These are phyloP conservation scores for Pestalotiopsis fici DNA, from an alignment of 2,329 filamentous ascomycete genomes.

Conservation along the genomic window DNA sequence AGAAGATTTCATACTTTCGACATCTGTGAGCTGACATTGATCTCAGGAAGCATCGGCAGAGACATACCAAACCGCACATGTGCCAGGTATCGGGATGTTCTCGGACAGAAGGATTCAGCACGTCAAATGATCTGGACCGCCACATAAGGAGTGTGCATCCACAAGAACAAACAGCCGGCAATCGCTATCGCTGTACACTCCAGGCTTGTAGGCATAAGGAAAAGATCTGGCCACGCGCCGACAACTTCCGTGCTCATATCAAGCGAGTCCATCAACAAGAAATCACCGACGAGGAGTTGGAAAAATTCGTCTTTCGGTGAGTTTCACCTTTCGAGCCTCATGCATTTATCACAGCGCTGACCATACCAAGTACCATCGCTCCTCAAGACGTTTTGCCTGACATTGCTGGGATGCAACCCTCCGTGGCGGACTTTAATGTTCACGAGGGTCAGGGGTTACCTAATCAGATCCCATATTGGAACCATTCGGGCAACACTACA, in stretches of 20 bases:
- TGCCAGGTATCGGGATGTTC: conserved; percentile 62
- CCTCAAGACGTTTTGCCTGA: conserved; percentile 13
- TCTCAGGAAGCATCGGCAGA: conserved; percentile 71
- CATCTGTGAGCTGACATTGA: background rate
- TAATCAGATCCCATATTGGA: background rate
- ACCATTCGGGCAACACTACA: background rate
- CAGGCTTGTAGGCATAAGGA: conserved; percentile 55
- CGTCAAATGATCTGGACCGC: conserved; percentile 77
- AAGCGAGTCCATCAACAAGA: conserved; percentile 60
- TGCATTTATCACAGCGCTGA: background rate
- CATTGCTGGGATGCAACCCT: conserved; percentile 8
- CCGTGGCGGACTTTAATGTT: conserved; percentile 9
- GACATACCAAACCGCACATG: conserved; percentile 67
- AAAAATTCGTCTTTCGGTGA: conserved; percentile 32
- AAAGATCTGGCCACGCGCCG: conserved; percentile 78
- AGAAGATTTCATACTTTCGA: too few relatives aligned
- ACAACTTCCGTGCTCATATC: conserved; percentile 86
- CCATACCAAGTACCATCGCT: background rate
- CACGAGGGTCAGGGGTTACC: background rate
- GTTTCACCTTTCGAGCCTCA: background rate
- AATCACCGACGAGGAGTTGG: conserved; percentile 40
- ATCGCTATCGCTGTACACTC: conserved; percentile 61
- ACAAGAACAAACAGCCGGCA: conserved; percentile 43
- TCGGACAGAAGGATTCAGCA: conserved; percentile 71
- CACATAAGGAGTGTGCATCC: conserved; percentile 75